A percentile compares a stretch with the other conserved stretches of the same genome.
phyloP scores from a whole-genome alignment of 75 land plant genomes.

The Pinus taeda region DNA sequence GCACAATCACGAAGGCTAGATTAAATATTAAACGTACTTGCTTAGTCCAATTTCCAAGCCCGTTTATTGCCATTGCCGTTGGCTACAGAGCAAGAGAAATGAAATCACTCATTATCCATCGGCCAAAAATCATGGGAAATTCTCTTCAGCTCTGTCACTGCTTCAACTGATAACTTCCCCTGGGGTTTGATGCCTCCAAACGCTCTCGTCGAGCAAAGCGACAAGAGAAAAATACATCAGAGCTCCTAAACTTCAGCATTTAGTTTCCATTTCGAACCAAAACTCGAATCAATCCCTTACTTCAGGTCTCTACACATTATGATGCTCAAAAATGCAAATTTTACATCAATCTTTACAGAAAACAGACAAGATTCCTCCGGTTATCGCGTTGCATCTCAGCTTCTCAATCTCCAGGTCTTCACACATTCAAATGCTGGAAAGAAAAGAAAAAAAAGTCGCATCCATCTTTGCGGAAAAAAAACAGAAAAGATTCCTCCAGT shows the following conservation, averaged over 20 bases:
- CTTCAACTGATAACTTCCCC: not conserved
- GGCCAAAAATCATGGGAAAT: not conserved
- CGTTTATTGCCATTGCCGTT: not conserved
- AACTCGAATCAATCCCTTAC: not conserved
- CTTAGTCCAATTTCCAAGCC: not conserved
- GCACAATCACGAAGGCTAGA: not conserved
- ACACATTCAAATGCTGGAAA: not conserved
- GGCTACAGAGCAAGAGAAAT: not conserved
- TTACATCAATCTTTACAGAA: not conserved
- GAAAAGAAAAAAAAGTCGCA: not conserved
- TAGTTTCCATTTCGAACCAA: not conserved
- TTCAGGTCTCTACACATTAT: not conserved
- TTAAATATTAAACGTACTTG: not conserved
- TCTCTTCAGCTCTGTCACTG: not conserved
- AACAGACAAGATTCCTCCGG: not conserved
- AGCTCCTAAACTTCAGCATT: not conserved
- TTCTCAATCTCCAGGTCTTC: not conserved
- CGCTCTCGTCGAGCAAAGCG: not conserved
- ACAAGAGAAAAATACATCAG: not conserved
- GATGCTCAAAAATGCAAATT: not conserved
- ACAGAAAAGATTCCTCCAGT: not conserved
- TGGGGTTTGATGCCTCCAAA: not conserved
- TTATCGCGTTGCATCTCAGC: not conserved
- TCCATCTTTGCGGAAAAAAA: not conserved
- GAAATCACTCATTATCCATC: not conserved